These are phyloP conservation scores for Ambispora gerdemannii DNA, from an alignment of 192 early-diverging fungal species.

Conservation along the genomic window DNA sequence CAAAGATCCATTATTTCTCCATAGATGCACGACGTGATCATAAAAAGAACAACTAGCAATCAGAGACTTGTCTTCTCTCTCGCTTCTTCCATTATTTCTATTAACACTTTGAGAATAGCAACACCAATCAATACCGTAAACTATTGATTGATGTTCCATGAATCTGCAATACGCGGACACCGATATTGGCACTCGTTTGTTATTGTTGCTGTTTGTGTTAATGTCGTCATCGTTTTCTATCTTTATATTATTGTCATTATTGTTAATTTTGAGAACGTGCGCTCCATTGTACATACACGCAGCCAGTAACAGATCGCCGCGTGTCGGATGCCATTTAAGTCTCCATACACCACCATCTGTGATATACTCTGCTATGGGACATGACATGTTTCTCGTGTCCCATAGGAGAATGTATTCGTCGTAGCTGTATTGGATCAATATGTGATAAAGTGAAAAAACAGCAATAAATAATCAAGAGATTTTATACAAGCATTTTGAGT, in stretches of 20 bases:
- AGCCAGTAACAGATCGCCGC: slow-evolving; percentile 59
- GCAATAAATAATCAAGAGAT: slow-evolving; percentile 8
- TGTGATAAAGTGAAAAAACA: neutral
- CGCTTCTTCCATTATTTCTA: too few relatives aligned
- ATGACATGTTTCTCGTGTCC: slow-evolving; percentile 85
- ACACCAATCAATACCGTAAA: slow-evolving; percentile 77
- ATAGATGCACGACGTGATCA: slow-evolving; percentile 71
- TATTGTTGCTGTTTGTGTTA: neutral
- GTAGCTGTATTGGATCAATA: too few relatives aligned
- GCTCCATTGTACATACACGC: slow-evolving; percentile 93
- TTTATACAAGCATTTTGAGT: neutral
- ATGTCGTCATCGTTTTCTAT: neutral
- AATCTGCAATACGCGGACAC: slow-evolving; percentile 43
- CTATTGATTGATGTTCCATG: slow-evolving; percentile 71
- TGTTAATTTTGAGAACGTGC: slow-evolving; percentile 65
- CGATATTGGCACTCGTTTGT: slow-evolving; percentile 19
- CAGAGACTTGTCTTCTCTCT: slow-evolving; percentile 35
- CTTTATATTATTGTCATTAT: slow-evolving; percentile 16
- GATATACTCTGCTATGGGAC: slow-evolving; percentile 61
- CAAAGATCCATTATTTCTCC: slow-evolving; percentile 41
- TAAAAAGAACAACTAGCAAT: slow-evolving; percentile 79
- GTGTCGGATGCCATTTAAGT: slow-evolving; percentile 88
- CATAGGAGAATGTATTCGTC: slow-evolving; percentile 87
- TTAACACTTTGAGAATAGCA: slow-evolving; percentile 39
- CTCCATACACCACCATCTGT: slow-evolving; percentile 93